Conservation (phyloP, 2,329 filamentous ascomycete genomes). For the Cadophora gregata region DNA sequence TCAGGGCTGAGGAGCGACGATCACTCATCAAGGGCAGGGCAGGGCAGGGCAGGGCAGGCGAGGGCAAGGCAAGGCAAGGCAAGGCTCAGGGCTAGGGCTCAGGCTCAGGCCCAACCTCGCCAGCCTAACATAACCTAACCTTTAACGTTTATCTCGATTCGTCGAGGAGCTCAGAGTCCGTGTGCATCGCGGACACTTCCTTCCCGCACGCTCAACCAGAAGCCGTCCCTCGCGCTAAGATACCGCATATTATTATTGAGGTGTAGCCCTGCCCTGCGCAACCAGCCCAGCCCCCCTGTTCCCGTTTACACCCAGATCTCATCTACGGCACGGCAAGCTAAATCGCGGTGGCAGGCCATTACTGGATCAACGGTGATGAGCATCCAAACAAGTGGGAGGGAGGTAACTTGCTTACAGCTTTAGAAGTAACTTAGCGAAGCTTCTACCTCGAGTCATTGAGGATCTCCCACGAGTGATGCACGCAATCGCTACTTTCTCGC, state of each 20-base stretch:
- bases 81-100: background rate
- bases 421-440: background rate
- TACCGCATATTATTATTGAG: too few relatives aligned
- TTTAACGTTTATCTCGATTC: background rate
- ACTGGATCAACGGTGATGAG: background rate
- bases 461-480: background rate
- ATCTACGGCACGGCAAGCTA: background rate
- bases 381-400: constrained; percentile 6
- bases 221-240: background rate
- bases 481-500: background rate
- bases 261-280: background rate
- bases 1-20: constrained; percentile 2
- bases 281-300: background rate
- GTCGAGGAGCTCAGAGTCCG: background rate
- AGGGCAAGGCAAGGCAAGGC: too few relatives aligned
- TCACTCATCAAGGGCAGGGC: background rate
- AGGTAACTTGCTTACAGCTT: background rate
- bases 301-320: background rate
- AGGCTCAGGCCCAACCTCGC: too few relatives aligned
- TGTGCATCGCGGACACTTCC: constrained; percentile 11
- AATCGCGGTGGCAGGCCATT: constrained; percentile 1
- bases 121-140: too few relatives aligned
- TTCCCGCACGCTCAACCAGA: constrained; percentile 10
- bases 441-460: background rate
- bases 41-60: too few relatives aligned